Percentiles rank a stretch among this genome's conserved stretches.
These are phyloP conservation scores for Suillus sp. DNA, from an alignment of 768 basidiomycete species.

Conservation along the genomic window DNA sequence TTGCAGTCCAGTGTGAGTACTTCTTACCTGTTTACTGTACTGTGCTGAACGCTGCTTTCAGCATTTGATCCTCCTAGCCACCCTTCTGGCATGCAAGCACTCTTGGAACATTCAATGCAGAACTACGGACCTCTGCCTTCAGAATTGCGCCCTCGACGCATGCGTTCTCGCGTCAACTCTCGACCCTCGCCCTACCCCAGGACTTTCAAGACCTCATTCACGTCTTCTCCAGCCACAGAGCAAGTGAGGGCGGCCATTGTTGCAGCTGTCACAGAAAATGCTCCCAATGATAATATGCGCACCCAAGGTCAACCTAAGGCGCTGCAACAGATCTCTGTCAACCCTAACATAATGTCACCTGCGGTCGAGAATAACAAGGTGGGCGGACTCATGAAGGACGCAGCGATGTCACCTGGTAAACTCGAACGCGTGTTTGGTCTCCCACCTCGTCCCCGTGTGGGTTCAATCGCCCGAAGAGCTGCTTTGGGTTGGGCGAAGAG, in stretches of 20 bases:
- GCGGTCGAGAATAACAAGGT: constrained; percentile 40
- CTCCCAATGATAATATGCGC: constrained; percentile 19
- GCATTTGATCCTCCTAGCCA: constrained; percentile 73
- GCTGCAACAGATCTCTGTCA: constrained; percentile 47
- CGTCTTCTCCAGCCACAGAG: constrained; percentile 40
- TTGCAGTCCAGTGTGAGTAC: constrained; percentile 68
- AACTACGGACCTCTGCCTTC: constrained; percentile 74
- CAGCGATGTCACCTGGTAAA: constrained; percentile 30
- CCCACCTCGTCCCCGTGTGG: constrained; percentile 50
- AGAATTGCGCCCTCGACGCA: constrained; percentile 62
- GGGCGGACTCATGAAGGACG: constrained; percentile 33
- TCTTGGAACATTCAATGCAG: constrained; percentile 72
- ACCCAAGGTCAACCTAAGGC: constrained; percentile 26
- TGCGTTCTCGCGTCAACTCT: constrained; percentile 69
- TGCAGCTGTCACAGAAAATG: constrained; percentile 23
- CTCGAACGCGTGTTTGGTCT: constrained; percentile 28
- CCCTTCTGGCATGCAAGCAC: constrained; percentile 67
- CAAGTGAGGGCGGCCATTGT: constrained; percentile 31
- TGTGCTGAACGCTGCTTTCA: constrained; percentile 30
- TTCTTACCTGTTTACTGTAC: background rate
- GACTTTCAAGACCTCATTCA: constrained; percentile 45
- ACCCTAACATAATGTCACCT: constrained; percentile 43
- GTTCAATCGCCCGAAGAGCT: constrained; percentile 55
- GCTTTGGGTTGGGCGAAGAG: constrained; percentile 69
- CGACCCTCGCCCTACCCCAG: constrained; percentile 77